A percentile compares a stretch with the other conserved stretches of the same genome.
Conservation (phyloP, 2,329 filamentous ascomycete species). For the Byssothecium circinans region DNA sequence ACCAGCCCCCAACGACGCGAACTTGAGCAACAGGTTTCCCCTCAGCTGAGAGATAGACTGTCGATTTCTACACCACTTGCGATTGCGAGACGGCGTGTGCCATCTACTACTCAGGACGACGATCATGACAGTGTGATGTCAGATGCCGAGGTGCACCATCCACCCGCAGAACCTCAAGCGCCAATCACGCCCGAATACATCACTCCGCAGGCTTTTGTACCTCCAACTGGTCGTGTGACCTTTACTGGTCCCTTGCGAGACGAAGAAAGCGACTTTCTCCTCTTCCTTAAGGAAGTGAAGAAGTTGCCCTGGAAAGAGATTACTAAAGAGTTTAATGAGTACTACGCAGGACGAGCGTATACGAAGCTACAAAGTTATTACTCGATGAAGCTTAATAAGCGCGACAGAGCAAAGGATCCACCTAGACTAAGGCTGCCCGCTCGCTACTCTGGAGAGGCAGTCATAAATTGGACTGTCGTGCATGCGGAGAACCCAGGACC, state of each 20-base stretch:
- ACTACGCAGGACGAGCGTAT: conserved; percentile 38
- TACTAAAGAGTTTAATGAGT: conserved; percentile 20
- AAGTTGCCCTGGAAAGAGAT: conserved; percentile 42
- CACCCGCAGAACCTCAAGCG: no score
- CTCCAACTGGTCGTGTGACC: not conserved
- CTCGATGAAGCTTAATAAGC: conserved; percentile 28
- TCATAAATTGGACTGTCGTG: conserved; percentile 24
- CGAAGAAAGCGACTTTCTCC: conserved; percentile 38
- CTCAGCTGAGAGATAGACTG: no score
- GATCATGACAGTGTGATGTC: no score
- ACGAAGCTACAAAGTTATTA: conserved; percentile 30
- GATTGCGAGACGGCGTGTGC: no score
- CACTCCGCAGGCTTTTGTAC: not conserved
- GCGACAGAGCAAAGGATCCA: conserved; percentile 29
- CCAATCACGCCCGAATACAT: not conserved
- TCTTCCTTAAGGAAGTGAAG: conserved; percentile 47
- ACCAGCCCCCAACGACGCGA: no score
- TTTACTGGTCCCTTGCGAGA: not conserved
- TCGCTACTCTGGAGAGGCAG: conserved; percentile 29
- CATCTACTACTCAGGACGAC: no score
- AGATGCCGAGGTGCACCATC: no score
- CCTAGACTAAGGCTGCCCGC: conserved; percentile 21
- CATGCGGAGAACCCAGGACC: conserved; percentile 12
- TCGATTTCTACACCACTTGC: no score
- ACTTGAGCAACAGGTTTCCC: no score